phyloP scores from a whole-genome alignment of 1,139 yeast species.

The Suhomyces panamericanus region DNA sequence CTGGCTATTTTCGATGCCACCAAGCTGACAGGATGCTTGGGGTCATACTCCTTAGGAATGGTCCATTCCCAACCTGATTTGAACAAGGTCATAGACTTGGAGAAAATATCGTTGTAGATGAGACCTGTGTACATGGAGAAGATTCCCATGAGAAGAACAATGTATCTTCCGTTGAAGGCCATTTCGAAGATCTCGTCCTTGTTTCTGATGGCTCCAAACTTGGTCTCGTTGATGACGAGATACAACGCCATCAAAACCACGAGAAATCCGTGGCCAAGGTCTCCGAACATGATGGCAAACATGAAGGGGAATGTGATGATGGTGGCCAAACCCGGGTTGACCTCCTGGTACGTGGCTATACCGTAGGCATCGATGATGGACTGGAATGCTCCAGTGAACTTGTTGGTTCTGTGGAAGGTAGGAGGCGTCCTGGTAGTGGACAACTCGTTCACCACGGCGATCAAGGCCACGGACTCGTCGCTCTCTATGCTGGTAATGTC shows the following conservation, averaged over 20 bases:
- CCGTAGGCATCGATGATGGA: constrained; percentile 94
- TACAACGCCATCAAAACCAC: constrained; percentile 69
- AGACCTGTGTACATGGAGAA: constrained; percentile 95
- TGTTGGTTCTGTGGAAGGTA: constrained; percentile 87
- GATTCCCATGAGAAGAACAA: constrained; percentile 83
- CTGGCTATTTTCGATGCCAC: constrained; percentile 60
- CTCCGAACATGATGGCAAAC: constrained; percentile 99
- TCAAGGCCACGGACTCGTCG: constrained; percentile 31
- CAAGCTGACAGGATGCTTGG: constrained; percentile 54
- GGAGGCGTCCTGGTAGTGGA: constrained; percentile 88
- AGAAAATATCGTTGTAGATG: constrained; percentile 88
- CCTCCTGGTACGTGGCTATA: constrained; percentile 89
- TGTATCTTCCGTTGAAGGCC: constrained; percentile 93
- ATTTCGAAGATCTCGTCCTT: constrained; percentile 94
- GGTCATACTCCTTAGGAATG: constrained; percentile 62
- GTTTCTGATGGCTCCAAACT: constrained; percentile 61
- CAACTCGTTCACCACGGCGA: constrained; percentile 72
- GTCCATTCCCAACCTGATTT: constrained; percentile 87
- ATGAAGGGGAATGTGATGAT: constrained; percentile 95
- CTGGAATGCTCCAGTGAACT: constrained; percentile 90
- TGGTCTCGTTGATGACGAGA: constrained; percentile 68
- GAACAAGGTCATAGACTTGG: constrained; percentile 84
- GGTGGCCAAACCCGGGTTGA: constrained; percentile 94
- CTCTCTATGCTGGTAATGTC: constrained; percentile 25
- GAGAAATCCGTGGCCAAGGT: constrained; percentile 90